A percentile compares a stretch with the other conserved stretches of the same genome.
Evolutionary conservation across 1,284 basidiomycete species (phyloP).

Genomic region (Fomitopsis pinicola): DNA sequence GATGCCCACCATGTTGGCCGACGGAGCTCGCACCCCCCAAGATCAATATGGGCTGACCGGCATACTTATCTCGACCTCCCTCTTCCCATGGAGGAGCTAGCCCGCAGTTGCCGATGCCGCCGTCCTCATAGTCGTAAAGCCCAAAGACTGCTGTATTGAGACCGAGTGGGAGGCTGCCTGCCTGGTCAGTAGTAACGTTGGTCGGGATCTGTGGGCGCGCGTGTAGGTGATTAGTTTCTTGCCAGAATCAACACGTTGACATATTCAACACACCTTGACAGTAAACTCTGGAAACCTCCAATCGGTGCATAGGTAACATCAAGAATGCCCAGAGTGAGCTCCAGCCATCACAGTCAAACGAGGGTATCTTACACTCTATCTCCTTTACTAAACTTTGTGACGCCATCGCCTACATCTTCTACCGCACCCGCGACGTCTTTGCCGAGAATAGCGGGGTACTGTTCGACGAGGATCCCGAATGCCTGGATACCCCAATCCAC

Average conservation of each 20-base stretch:
- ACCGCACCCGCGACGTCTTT: constrained; percentile 16
- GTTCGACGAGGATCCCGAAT: constrained; percentile 16
- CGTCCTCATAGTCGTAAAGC: not conserved
- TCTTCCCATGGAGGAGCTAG: constrained; percentile 18
- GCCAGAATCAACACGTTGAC: too few species aligned
- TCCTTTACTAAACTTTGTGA: constrained; percentile 8
- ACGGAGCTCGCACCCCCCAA: constrained; percentile 31
- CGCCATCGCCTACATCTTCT: constrained; percentile 15
- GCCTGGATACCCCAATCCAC: constrained; percentile 42
- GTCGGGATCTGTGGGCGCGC: not conserved
- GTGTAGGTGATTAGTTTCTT: not conserved
- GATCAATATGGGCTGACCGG: constrained; percentile 26
- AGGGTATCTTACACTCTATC: constrained; percentile 14
- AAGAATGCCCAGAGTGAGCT: too few species aligned
- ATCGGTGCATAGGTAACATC: not conserved
- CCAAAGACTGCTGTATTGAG: constrained; percentile 6
- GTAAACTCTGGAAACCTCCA: not conserved
- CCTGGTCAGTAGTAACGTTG: constrained; percentile 1
- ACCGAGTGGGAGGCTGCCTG: constrained; percentile 8
- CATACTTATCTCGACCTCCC: constrained; percentile 25
- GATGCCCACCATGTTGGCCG: constrained; percentile 24
- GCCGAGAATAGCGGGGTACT: constrained; percentile 21
- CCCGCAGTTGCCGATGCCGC: constrained; percentile 4
- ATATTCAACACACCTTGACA: not conserved
- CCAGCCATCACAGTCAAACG: not conserved